Evolutionary conservation across 768 basidiomycete genomes (phyloP), one percentile per base, ranked within the genome.

Genomic region (Naganishia kalamii): DNA sequence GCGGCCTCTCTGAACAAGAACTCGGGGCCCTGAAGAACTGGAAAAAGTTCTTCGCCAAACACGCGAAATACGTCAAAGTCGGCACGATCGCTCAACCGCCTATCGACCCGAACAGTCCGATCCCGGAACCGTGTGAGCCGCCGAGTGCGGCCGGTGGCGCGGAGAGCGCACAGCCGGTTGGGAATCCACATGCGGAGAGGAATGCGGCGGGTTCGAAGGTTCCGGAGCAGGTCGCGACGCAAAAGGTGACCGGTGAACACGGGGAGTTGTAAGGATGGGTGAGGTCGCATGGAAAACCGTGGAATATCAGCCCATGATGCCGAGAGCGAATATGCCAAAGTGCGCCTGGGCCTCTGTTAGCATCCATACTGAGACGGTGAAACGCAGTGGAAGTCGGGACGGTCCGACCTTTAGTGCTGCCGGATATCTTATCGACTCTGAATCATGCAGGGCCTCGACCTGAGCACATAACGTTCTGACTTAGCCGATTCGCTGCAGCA

Each of bases 41-140:
- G 93, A 93, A 92, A 79, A 81, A 83, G 30, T 97, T 93, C 81
- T 97, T 92, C 72, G 78, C 81, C 0, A 84, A 89, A 10, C 88
- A 91, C 77, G 86, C 88, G 71, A 83, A 85, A 66, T 98, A 98
- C 76, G 71, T 72, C 61, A 87, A 87, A 72, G 84, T 90, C 44
- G 92, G 92, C 23, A 84, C 79, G 63, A 89, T 96, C 17, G 48
- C 57, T 15, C 71, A 75, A 32, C 69, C 70, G 6, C 70, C 73
- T 48, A 77, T 80, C 52, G 73, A 75, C 41, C 70, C 72, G 10
- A 43, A 49, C 4, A 65, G 68, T n/a, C 75, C 77, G 4, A 72
- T 77, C 7, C 78, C 78, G 0, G 70, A 68, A 13, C 69, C 72
- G 1, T 78, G 78, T 46, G 57, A 64, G 35, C 62, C 66, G 11